Base-by-base conservation (phyloP, 257 asterid genomes). In the Solanum peruvianum region DNA sequence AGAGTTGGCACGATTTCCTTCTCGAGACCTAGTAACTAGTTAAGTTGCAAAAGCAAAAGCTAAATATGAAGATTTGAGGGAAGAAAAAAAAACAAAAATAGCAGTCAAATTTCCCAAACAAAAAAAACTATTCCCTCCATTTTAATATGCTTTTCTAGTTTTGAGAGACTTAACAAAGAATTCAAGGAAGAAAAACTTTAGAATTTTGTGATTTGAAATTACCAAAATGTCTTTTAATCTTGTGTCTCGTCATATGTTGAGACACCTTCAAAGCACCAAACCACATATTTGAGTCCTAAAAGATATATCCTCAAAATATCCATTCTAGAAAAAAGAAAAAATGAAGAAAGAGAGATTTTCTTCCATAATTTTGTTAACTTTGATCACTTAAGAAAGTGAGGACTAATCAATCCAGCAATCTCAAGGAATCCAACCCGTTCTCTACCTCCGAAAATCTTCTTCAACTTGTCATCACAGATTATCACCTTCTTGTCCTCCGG, bases 391-490 rank as follows among this genome's bases (percentile, higher is more conserved):
- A 93, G 92, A 87, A 95, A 93, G 93, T 95, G 98, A 6, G 99
- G 98, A 88, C 18, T 95, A 29, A 95, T 91, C 93, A 95, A 91
- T 64, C 98, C 97, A 3, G 98, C 98, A 42, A 95, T 94, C 92
- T 95, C 98, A 67, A 95, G 98, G 90, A 97, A 97, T 90, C 98
- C 98, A 2, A 95, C 95, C 7, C 93, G 93, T 14, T 94, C 98
- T 90, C 82, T 93, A 70, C 95, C 97, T 21, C 85, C 94, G 25
- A 97, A 92, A 11, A 95, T 92, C 25, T 67, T 89, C 94, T 95
- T 95, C 94, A 96, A 96, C 92, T 95, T 92, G 91, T 94, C 99
- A 85, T 96, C 99, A 87, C 98, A 95, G 87, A 95, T 67, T 64
- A 96, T 94, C 56, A 94, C 92, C 89, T 93, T 94, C 95, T 93